Evolutionary conservation across 495 filamentous ascomycete species (phyloP).

Genomic region (Talaromyces proteolyticus): DNA sequence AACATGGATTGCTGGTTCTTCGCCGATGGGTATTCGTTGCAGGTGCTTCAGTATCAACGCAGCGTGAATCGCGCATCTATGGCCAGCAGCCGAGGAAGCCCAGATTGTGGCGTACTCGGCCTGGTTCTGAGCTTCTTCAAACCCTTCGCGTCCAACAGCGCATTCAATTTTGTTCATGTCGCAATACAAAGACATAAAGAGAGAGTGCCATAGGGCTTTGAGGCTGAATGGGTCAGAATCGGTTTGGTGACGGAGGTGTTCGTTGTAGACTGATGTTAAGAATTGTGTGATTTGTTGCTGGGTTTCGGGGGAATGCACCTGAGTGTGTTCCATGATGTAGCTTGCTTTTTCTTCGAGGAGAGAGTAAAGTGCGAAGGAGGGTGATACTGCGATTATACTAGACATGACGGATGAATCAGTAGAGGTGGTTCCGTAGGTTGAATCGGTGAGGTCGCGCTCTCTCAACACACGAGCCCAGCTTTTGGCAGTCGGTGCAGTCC

Average conservation of each 20-base stretch:
- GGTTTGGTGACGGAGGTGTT: neutral
- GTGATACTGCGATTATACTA: constrained; percentile 2
- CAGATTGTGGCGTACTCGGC: constrained; percentile 8
- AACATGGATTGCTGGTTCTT: constrained; percentile 14
- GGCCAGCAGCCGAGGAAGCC: constrained; percentile 12
- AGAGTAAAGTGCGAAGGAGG: constrained; percentile 17
- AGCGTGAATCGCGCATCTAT: constrained; percentile 13
- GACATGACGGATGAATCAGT: neutral
- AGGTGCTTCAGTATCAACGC: constrained; percentile 14
- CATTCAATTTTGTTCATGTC: constrained; percentile 26
- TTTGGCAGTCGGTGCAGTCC: constrained; percentile 23
- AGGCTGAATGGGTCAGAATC: constrained; percentile 19
- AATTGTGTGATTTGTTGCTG: neutral
- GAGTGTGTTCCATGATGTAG: constrained; percentile 16
- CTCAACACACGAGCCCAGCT: constrained; percentile 18
- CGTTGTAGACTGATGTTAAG: constrained; percentile 12
- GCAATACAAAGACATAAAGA: constrained; percentile 24
- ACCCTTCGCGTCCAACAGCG: constrained; percentile 20
- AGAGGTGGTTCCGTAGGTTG: neutral
- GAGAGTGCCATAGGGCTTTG: constrained; percentile 29
- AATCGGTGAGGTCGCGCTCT: neutral
- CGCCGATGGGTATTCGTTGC: constrained; percentile 9
- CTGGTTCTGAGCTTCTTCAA: neutral
- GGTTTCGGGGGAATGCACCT: constrained; percentile 3
- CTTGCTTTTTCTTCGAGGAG: constrained; percentile 17